A percentile compares a stretch with the other conserved stretches of the same genome.
These are phyloP conservation scores for Xylaria venustula DNA, from an alignment of 495 filamentous ascomycete species.

Conservation along the genomic window DNA sequence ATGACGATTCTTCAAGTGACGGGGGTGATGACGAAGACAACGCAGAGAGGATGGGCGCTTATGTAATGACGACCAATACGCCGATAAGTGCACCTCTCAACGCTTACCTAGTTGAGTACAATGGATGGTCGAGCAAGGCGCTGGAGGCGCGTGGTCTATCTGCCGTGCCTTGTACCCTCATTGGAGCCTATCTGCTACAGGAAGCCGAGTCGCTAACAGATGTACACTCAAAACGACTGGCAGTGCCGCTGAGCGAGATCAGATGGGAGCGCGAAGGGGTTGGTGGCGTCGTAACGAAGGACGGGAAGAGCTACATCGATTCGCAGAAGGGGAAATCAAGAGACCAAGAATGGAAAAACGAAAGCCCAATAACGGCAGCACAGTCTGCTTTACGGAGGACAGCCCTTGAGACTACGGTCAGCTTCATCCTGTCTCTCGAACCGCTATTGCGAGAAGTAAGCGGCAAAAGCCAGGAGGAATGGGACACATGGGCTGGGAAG, in stretches of 20 bases:
- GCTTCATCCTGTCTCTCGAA: slow-evolving; percentile 86
- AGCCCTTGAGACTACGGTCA: slow-evolving; percentile 75
- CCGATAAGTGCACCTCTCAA: slow-evolving; percentile 77
- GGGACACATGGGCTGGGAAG: slow-evolving; percentile 84
- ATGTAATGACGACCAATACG: slow-evolving; percentile 78
- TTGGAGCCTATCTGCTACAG: slow-evolving; percentile 75
- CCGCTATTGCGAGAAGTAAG: slow-evolving; percentile 78
- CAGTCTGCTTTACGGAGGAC: slow-evolving; percentile 76
- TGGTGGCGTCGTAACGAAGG: slow-evolving; percentile 52
- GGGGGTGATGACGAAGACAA: slow-evolving; percentile 59
- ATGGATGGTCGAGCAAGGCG: slow-evolving; percentile 74
- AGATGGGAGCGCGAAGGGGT: slow-evolving; percentile 84
- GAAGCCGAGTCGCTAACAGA: slow-evolving; percentile 71
- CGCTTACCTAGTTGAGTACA: slow-evolving; percentile 78
- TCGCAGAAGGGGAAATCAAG: slow-evolving; percentile 33
- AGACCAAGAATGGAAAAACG: slow-evolving; percentile 19
- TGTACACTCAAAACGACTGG: slow-evolving; percentile 71
- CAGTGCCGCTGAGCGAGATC: slow-evolving; percentile 81
- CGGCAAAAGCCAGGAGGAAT: slow-evolving; percentile 85
- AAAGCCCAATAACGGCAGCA: slow-evolving; percentile 59
- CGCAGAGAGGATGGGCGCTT: slow-evolving; percentile 68
- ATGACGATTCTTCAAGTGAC: slow-evolving; percentile 42
- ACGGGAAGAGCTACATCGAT: slow-evolving; percentile 51
- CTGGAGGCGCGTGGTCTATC: slow-evolving; percentile 69
- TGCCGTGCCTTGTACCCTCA: slow-evolving; percentile 74